These are phyloP conservation scores for Russula griseocarnosa DNA, from an alignment of 768 basidiomycete species.

Conservation along the genomic window DNA sequence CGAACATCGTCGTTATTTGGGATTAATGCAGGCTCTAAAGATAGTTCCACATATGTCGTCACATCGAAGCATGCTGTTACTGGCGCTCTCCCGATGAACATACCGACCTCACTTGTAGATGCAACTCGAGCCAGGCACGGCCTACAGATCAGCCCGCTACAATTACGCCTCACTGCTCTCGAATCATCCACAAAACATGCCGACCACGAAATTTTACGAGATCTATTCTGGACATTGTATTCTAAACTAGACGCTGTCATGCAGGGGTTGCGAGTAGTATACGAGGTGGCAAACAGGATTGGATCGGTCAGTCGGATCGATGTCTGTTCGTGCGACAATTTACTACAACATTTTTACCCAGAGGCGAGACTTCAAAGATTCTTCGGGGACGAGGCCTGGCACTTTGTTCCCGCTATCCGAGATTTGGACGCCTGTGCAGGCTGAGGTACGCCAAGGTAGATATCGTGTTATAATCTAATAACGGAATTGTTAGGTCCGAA, in stretches of 20 bases:
- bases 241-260: conserved; percentile 92
- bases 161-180: conserved; percentile 63
- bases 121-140: conserved; percentile 28
- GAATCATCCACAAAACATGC: conserved; percentile 67
- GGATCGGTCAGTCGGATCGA: conserved; percentile 64
- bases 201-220: conserved; percentile 82
- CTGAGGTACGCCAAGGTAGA: conserved; percentile 58
- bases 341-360: conserved; percentile 33
- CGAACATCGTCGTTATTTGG: conserved; percentile 40
- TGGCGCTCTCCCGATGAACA: conserved; percentile 25
- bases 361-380: conserved; percentile 90
- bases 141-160: conserved; percentile 45
- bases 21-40: conserved; percentile 31
- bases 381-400: conserved; percentile 70
- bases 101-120: conserved; percentile 20
- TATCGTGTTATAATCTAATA: conserved; percentile 9
- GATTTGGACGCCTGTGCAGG: conserved; percentile 83
- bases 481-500: conserved; percentile 57
- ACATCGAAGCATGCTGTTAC: conserved; percentile 33
- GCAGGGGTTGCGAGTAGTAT: conserved; percentile 85
- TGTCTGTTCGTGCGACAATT: not conserved
- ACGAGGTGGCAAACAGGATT: conserved; percentile 87
- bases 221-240: conserved; percentile 96
- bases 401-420: conserved; percentile 80
- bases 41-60: conserved; percentile 50